Evolutionary conservation across 768 basidiomycete genomes (phyloP).

Genomic region (Auriculariales sp.): DNA sequence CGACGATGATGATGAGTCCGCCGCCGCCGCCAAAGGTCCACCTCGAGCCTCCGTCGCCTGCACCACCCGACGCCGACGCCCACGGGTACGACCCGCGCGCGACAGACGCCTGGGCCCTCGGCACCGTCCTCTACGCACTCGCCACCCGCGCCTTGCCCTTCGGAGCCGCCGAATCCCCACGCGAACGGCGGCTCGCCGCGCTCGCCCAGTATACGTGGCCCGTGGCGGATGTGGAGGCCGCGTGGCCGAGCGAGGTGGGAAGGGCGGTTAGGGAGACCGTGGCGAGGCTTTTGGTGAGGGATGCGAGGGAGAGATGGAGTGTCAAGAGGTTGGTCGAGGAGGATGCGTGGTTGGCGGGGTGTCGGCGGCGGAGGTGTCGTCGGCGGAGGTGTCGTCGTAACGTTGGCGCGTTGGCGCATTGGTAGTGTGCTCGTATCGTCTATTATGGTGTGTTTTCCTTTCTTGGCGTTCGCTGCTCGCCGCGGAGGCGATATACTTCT

Average conservation of each 20-base stretch:
- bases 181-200: slow-evolving; percentile 6
- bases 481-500: too few relatives aligned
- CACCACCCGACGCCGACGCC: background rate
- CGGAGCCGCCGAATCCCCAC: slow-evolving; percentile 17
- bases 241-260: slow-evolving; percentile 22
- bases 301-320: slow-evolving; percentile 48
- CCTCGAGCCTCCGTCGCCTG: background rate
- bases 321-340: slow-evolving; percentile 48
- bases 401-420: background rate
- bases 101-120: slow-evolving; percentile 83
- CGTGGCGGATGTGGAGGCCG: slow-evolving; percentile 7
- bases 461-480: too few relatives aligned
- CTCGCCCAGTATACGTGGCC: slow-evolving; percentile 61
- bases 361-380: slow-evolving; percentile 28
- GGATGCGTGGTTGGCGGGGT: slow-evolving; percentile 33
- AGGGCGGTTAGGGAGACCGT: slow-evolving; percentile 31
- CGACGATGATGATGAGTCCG: too few relatives aligned
- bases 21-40: background rate
- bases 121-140: slow-evolving; percentile 74
- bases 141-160: slow-evolving; percentile 62
- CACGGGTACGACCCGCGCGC: slow-evolving; percentile 61
- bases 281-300: slow-evolving; percentile 47
- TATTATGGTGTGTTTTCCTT: background rate
- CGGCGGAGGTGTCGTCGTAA: background rate
- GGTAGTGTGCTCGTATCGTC: background rate